A percentile compares a stretch with the other conserved stretches of the same genome.
Conservation (phyloP, 441 rosid species). For the Rhodomyrtus psidioides region DNA sequence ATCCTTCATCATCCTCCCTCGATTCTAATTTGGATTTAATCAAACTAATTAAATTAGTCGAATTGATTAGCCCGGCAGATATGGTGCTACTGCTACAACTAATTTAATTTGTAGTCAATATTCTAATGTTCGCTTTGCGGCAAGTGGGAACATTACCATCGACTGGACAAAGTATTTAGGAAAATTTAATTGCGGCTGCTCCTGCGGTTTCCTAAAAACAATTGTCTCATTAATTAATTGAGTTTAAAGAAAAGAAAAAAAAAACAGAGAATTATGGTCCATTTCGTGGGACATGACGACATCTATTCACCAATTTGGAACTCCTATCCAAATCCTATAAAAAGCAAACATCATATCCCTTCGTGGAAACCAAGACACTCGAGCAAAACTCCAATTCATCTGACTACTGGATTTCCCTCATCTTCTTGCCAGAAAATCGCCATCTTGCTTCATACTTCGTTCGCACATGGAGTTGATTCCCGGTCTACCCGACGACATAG, state of each 20-base stretch:
- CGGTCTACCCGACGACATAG: conserved; percentile 29
- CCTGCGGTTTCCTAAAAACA: neutral
- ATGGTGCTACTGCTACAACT: neutral
- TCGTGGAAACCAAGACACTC: neutral
- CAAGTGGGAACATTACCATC: neutral
- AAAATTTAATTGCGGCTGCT: neutral
- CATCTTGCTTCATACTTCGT: neutral
- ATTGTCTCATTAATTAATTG: neutral
- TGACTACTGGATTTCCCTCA: neutral
- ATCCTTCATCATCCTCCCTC: neutral
- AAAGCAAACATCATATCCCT: neutral
- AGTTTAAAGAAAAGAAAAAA: neutral
- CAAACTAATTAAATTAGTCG: neutral
- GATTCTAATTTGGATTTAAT: neutral
- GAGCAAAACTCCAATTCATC: neutral
- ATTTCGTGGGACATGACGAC: neutral
- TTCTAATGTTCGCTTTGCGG: neutral
- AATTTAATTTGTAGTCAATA: neutral
- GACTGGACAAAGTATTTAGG: neutral
- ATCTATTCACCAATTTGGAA: neutral
- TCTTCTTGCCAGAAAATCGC: neutral
- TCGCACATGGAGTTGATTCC: conserved; percentile 24
- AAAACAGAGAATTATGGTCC: neutral
- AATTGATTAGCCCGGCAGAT: neutral
- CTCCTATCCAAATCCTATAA: neutral